These are phyloP conservation scores for Penicillium steckii DNA, from an alignment of 495 filamentous ascomycete genomes.

Conservation along the genomic window DNA sequence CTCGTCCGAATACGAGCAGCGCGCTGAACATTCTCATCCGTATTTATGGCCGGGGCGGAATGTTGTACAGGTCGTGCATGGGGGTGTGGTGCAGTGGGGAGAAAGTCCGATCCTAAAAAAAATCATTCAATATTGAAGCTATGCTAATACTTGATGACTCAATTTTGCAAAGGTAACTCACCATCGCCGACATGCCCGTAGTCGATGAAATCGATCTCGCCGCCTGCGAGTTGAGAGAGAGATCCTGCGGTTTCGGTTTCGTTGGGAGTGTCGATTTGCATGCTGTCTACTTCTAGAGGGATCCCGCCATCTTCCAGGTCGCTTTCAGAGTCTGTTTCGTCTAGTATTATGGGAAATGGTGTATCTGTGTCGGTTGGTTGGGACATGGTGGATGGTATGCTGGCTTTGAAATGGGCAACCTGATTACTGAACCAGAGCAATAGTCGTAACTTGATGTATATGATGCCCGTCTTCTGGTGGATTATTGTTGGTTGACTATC, in stretches of 20 bases:
- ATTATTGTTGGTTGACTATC: not conserved
- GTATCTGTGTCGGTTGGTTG: constrained; percentile 4
- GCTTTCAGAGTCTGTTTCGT: constrained; percentile 17
- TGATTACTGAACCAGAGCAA: too few relatives aligned
- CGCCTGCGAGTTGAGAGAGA: constrained; percentile 3
- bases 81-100: not conserved
- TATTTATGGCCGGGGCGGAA: not conserved
- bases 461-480: not conserved
- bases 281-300: constrained; percentile 2
- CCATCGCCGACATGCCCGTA: constrained; percentile 12
- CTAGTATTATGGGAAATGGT: constrained; percentile 2
- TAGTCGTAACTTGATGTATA: too few relatives aligned
- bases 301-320: constrained; percentile 18
- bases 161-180: not conserved
- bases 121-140: not conserved
- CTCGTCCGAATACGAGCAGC: constrained; percentile 12
- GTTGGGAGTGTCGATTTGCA: constrained; percentile 15
- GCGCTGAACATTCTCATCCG: not conserved
- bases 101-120: not conserved
- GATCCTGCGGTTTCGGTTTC: not conserved
- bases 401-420: too few relatives aligned
- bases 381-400: not conserved
- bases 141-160: not conserved
- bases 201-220: constrained; percentile 2
- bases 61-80: not conserved